Base-by-base conservation (phyloP, 2,329 filamentous ascomycete genomes). In the Cordyceps fumosorosea region DNA sequence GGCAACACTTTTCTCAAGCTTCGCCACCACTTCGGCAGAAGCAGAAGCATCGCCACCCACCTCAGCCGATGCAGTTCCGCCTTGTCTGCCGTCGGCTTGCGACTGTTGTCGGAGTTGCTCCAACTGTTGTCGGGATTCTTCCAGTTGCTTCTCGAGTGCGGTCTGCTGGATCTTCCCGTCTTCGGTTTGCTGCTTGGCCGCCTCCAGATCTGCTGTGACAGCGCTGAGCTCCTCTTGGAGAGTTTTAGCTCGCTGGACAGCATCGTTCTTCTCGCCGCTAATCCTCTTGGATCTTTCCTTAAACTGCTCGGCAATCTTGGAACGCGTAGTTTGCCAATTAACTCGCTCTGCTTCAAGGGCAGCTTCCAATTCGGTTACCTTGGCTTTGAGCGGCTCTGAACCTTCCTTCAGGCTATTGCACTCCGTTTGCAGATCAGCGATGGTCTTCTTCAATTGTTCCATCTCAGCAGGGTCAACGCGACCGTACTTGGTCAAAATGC, bases 401-500 rank as follows among this genome's bases (percentile, higher is more conserved):
- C 76, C 75, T 63, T 78, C 73, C 68, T 80, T 83, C 52, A 85
- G 73, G 3, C 78, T 68, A 66, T 89, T 82, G 8, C 87, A 83
- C 70, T 93, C 89, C 34, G 80, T 77, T 71, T 91, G 82, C 12
- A 93, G 76, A 1, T 77, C 77, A 7, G 85, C 77, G 59, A 97
- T 84, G 63, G 88, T 87, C 70, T 89, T 86, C 77, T 95, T 96
- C 63, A 99, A 82, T 64, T 89, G 87, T 69, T 98, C 93, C 72
- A 97, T 84, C 71, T 98, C 93, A 3, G 90, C 91, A 50, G 95
- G 93, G 71, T 99, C 95, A 58, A 96, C 91, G 62, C 93, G 90
- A 67, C 96, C 93, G 71, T 98, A 97, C 73, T 96, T 97, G 67
- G 91, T 92, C 56, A 99, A 84, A 65, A 99, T 97, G 68, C 96